These are phyloP conservation scores for Dovyalis caffra DNA, from an alignment of 345 rosid genomes.

Conservation along the genomic window DNA sequence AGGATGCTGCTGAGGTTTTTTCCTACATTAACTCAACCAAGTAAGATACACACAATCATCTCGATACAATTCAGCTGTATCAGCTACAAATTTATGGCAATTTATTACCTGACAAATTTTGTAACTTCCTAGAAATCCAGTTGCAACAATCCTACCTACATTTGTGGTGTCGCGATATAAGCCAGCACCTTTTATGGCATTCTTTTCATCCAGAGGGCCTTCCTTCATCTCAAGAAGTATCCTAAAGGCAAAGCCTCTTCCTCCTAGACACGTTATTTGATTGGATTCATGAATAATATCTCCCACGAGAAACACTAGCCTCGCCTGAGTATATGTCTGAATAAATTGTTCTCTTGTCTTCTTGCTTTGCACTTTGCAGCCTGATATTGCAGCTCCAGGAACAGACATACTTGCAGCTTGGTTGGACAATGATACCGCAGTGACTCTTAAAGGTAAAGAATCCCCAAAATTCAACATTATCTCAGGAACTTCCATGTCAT, in stretches of 20 bases:
- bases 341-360: background rate
- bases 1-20: slow-evolving; percentile 46
- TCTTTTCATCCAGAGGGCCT: slow-evolving; percentile 85
- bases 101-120: background rate
- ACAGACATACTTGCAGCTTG: slow-evolving; percentile 68
- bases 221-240: slow-evolving; percentile 52
- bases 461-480: slow-evolving; percentile 48
- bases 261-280: background rate
- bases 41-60: slow-evolving; percentile 26
- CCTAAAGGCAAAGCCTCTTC: slow-evolving; percentile 53
- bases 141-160: slow-evolving; percentile 66
- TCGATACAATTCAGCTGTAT: background rate
- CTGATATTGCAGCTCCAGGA: slow-evolving; percentile 81
- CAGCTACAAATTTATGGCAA: background rate
- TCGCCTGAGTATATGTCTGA: background rate
- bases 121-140: slow-evolving; percentile 49
- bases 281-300: background rate
- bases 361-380: slow-evolving; percentile 46
- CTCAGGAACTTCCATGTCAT: slow-evolving; percentile 86
- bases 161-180: slow-evolving; percentile 40
- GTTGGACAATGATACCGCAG: slow-evolving; percentile 48
- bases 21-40: slow-evolving; percentile 64
- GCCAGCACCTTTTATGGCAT: slow-evolving; percentile 68
- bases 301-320: background rate
- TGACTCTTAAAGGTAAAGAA: slow-evolving; percentile 39